A percentile compares a stretch with the other conserved stretches of the same genome.
Conservation (phyloP, 2,329 filamentous ascomycete species). For the Fusarium citri region DNA sequence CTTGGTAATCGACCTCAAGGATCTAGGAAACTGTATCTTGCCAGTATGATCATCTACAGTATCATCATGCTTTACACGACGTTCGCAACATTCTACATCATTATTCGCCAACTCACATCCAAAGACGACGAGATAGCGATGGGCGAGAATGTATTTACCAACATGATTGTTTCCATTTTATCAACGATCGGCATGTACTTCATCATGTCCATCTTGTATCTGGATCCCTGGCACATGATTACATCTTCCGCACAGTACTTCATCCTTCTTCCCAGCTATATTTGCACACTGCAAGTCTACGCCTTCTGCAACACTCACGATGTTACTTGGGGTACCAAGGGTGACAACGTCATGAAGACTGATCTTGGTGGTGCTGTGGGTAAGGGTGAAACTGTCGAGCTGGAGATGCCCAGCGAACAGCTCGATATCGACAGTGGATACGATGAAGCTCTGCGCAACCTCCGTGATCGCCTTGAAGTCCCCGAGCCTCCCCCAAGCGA, state of each 20-base stretch:
- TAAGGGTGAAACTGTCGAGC: constrained; percentile 83
- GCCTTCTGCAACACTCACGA: constrained; percentile 74
- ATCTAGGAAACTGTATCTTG: constrained; percentile 88
- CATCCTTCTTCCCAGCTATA: constrained; percentile 88
- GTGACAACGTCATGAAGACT: constrained; percentile 93
- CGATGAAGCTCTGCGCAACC: constrained; percentile 94
- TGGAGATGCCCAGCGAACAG: constrained; percentile 98
- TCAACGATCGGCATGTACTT: constrained; percentile 96
- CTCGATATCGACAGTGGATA: constrained; percentile 98
- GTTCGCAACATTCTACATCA: constrained; percentile 89
- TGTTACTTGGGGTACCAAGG: constrained; percentile 74
- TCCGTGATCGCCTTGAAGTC: constrained; percentile 92
- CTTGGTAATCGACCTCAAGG: constrained; percentile 97
- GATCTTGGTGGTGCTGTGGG: constrained; percentile 89
- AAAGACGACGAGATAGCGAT: constrained; percentile 64
- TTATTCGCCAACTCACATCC: constrained; percentile 78
- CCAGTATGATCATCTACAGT: constrained; percentile 88
- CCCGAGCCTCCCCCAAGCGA: constrained; percentile 71
- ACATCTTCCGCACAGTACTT: constrained; percentile 94
- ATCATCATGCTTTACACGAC: constrained; percentile 97
- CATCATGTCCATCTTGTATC: constrained; percentile 93
- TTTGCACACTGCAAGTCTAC: constrained; percentile 97
- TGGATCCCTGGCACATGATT: constrained; percentile 99
- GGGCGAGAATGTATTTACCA: constrained; percentile 92
- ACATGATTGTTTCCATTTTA: constrained; percentile 88